These are phyloP conservation scores for Boletus insuetus DNA, from an alignment of 768 basidiomycete species.

Conservation along the genomic window DNA sequence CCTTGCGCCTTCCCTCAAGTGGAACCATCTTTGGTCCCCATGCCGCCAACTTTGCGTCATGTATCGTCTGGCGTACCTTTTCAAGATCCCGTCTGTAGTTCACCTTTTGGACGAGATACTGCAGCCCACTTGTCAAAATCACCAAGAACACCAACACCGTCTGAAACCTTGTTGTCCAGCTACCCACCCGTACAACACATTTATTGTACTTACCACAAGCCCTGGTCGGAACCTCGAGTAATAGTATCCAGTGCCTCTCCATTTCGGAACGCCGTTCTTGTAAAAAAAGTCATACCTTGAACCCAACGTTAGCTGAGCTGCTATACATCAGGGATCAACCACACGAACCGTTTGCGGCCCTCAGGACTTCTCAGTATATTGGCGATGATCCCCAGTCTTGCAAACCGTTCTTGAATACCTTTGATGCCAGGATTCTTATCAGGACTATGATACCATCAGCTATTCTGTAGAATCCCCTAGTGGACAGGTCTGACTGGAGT, in stretches of 20 bases:
- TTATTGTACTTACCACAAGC: conserved; percentile 53
- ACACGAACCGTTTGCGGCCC: conserved; percentile 68
- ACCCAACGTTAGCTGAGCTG: background rate
- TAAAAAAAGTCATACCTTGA: conserved; percentile 88
- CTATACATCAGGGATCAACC: background rate
- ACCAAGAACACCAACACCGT: conserved; percentile 75
- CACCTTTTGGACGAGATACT: conserved; percentile 75
- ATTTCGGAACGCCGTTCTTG: conserved; percentile 95
- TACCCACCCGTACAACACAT: background rate
- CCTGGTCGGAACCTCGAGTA: conserved; percentile 97
- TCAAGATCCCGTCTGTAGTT: conserved; percentile 73
- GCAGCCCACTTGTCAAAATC: conserved; percentile 73
- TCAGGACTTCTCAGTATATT: conserved; percentile 77
- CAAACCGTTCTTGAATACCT: conserved; percentile 83
- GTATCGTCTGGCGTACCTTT: conserved; percentile 60
- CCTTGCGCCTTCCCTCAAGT: conserved; percentile 65
- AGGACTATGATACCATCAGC: conserved; percentile 51
- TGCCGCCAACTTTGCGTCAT: conserved; percentile 66
- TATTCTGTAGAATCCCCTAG: background rate
- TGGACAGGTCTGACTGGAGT: conserved; percentile 68
- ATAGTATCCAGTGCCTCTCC: conserved; percentile 96
- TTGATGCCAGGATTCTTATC: conserved; percentile 92
- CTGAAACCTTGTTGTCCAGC: conserved; percentile 36
- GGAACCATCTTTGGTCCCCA: conserved; percentile 81
- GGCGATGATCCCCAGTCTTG: conserved; percentile 84